Evolutionary conservation across 1,284 basidiomycete species (phyloP).

Genomic region (Xanthoconium separans): DNA sequence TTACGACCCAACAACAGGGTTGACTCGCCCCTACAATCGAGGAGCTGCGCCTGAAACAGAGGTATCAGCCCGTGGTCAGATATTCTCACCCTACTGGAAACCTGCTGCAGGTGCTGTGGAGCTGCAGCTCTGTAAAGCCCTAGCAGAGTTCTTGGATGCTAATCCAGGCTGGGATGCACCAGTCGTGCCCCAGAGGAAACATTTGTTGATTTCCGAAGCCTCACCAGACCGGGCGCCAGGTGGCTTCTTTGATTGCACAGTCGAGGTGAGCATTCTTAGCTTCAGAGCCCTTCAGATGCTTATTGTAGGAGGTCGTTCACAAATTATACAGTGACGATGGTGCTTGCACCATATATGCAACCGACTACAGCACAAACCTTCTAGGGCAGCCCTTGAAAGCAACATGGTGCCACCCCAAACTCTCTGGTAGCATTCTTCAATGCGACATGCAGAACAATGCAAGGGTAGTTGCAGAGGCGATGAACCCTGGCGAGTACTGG

Average conservation of each 20-base stretch:
- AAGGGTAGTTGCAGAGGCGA: conserved; percentile 34
- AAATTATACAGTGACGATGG: no score
- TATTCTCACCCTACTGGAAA: no score
- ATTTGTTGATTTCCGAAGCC: background rate
- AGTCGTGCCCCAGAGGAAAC: background rate
- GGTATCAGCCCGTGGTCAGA: no score
- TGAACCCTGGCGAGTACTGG: conserved; percentile 50
- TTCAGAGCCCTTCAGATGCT: background rate
- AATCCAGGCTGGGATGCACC: no score
- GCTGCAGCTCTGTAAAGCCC: no score
- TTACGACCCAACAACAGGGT: background rate
- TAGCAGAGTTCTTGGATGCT: no score
- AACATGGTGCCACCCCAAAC: conserved; percentile 13
- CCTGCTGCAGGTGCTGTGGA: no score
- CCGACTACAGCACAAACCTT: no score
- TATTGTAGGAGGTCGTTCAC: background rate
- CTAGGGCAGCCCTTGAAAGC: background rate
- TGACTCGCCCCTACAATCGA: fast-evolving
- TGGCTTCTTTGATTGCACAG: background rate
- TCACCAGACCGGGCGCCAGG: background rate
- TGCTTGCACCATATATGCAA: no score
- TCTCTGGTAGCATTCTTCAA: conserved; percentile 43
- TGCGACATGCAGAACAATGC: conserved; percentile 57
- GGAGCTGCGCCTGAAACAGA: no score
- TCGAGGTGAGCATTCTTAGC: background rate